Evolutionary conservation across 805 yeast genomes (phyloP), one percentile per base, ranked within the genome.

Genomic region (Tetrapisispora fleetii): DNA sequence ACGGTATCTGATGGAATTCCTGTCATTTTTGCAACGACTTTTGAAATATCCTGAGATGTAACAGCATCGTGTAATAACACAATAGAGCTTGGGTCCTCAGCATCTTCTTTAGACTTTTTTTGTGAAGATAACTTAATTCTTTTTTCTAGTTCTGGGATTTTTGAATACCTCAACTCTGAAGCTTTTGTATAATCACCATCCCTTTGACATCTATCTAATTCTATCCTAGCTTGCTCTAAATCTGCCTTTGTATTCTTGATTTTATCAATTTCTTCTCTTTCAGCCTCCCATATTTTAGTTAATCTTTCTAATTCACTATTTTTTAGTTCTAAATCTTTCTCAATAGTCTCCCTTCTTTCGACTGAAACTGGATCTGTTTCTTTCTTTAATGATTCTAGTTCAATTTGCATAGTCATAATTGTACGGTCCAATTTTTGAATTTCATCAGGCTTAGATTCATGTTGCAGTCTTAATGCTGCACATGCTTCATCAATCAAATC

Each of bases 401-500:
- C 99, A 57, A 93, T 93, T 67, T 90, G 90, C 52, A 93, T 83
- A 4, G 96, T 93, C 89, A 91, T 88, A 43, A 91, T 81, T 28
- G 82, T 75, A 52, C 98, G 78, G 64, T 91, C 98, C 50, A 91
- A 73, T 43, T 82, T 85, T 59, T 89, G 91, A 47, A 93, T 85
- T 1, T 90, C 87, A 61, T 91, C 99, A 0, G 99, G 99, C 63
- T 89, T 90, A 1, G 96, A 88, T 68, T 91, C 99, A 64, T 93
- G 98, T 67, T 91, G 99, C 50, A 91, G 72, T 54, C 99, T 74
- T 50, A 91, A 73, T 0, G 95, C 95, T 3, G 97, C 93, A 69
- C 98, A 90, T 0, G 98, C 97, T 63, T 91, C 99, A 68, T 91
- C 99, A 1, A 91, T 93, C 55, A 91, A 75, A 67, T 91, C 99